Evolutionary conservation across 2,329 filamentous ascomycete species (phyloP), one percentile per base, ranked within the genome.

Genomic region (Ilyonectria destructans): DNA sequence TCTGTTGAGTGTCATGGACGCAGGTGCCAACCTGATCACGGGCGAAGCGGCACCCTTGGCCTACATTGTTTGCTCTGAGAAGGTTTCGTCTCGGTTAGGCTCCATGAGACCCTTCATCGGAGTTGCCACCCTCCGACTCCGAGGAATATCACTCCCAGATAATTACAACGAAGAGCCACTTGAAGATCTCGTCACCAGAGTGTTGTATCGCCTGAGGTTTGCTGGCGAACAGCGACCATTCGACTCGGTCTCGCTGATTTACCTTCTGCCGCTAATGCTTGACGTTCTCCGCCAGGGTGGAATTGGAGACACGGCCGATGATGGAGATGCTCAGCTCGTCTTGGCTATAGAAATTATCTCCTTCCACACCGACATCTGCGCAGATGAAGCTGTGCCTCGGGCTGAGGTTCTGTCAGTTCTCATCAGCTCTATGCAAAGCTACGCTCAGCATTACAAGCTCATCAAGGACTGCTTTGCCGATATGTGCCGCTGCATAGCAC

Each of bases 151-250:
- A 10, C 82, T 99, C 4, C 88, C 93, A 0, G 87, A 91, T 12
- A 89, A 92, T 59, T 87, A 96, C 66, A 88, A 91, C 69, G 87
- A 93, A 70, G 96, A 98, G 78, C 89, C 92, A n/a, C 85, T 98
- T 9, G 93, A 94, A 62, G 90, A 92, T 65, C 88, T 98, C 13
- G 87, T 97, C 13, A 98, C 96, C 3, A 90, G 96, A 80, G 90
- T 98, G 1, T 85, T 99, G 6, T 98, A 98, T 80, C 92, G 96
- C 55, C 85, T 99, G 60, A 92, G 95, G 17, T 97, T 97, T 79
- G 89, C 95, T 43, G 92, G 93, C 59, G 96, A 98, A 79, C 96
- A 98, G 80, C 90, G 95, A n/a, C 95, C 96, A 0, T 95, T 99
- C 74, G 96, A 99, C 78, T 87, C 90, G 3, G 92, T 96, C 4